These are phyloP conservation scores for Ascochyta fabae DNA, from an alignment of 2,329 filamentous ascomycete genomes.

Conservation along the genomic window DNA sequence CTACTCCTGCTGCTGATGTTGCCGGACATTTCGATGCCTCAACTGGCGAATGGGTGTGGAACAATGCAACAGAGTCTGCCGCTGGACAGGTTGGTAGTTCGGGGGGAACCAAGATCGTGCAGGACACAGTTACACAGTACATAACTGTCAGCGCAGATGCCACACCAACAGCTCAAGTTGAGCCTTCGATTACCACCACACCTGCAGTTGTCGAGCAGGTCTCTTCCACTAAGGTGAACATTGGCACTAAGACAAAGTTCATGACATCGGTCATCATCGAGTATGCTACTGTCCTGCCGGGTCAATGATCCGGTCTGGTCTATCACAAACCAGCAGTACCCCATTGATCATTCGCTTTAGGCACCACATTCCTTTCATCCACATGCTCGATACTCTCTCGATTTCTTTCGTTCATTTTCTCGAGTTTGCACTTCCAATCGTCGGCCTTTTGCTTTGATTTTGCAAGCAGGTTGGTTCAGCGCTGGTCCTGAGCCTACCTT, in stretches of 20 bases:
- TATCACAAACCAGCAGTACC: too few relatives aligned
- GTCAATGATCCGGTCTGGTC: background rate
- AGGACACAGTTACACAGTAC: slow-evolving; percentile 16
- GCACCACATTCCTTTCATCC: background rate
- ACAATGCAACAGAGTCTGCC: slow-evolving; percentile 18
- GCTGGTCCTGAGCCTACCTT: slow-evolving; percentile 5
- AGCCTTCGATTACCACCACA: slow-evolving; percentile 62
- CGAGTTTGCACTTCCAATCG: background rate
- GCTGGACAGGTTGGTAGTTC: background rate
- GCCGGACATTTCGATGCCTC: slow-evolving; percentile 21
- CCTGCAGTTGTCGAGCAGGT: slow-evolving; percentile 32
- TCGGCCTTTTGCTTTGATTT: background rate
- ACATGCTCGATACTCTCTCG: background rate
- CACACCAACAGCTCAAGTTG: background rate
- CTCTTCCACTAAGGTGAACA: slow-evolving; percentile 5
- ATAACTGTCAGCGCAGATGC: slow-evolving; percentile 11
- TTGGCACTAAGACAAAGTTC: slow-evolving; percentile 18
- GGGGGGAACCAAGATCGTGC: background rate
- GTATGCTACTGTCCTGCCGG: slow-evolving; percentile 25
- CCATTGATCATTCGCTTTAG: background rate
- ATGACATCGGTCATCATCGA: slow-evolving; percentile 25
- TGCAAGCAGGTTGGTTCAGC: background rate
- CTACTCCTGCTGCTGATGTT: slow-evolving; percentile 13
- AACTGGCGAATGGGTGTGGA: slow-evolving; percentile 24
- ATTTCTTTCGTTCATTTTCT: background rate